Conservation (phyloP, 208 protist species). For the Leishmania arabica region DNA sequence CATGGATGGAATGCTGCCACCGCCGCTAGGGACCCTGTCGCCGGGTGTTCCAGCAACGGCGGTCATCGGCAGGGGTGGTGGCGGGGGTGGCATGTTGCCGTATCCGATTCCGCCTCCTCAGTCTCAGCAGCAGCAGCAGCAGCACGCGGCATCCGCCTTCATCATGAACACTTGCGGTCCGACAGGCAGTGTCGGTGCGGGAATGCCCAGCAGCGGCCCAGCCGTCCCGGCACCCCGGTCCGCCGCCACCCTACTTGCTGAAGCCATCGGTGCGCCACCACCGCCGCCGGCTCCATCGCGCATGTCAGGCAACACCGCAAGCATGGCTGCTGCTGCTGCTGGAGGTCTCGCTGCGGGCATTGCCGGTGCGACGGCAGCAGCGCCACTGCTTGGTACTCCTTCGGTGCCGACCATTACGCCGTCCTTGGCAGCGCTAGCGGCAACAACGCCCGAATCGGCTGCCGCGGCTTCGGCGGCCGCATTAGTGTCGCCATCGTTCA, state of each 20-base stretch:
- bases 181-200: neutral
- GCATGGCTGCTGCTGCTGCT: neutral
- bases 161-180: constrained; percentile 3
- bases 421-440: neutral
- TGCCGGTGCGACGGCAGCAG: neutral
- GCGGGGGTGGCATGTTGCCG: constrained; percentile 3
- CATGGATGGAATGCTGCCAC: neutral
- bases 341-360: neutral
- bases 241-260: constrained; percentile 22
- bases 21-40: constrained; percentile 7
- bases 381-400: neutral
- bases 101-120: constrained; percentile 21
- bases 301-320: neutral
- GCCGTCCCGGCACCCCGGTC: constrained; percentile 30
- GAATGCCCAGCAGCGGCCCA: constrained; percentile 11
- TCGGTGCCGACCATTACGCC: neutral
- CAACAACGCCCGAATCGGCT: neutral
- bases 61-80: neutral
- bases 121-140: constrained; percentile 16
- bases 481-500: constrained; percentile 6
- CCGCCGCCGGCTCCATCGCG: constrained; percentile 22
- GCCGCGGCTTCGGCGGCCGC: neutral
- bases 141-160: constrained; percentile 1
- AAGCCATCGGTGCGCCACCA: constrained; percentile 22
- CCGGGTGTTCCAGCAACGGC: neutral